Conservation (phyloP, 192 early-diverging fungal species). For the Coemansia sp. region DNA sequence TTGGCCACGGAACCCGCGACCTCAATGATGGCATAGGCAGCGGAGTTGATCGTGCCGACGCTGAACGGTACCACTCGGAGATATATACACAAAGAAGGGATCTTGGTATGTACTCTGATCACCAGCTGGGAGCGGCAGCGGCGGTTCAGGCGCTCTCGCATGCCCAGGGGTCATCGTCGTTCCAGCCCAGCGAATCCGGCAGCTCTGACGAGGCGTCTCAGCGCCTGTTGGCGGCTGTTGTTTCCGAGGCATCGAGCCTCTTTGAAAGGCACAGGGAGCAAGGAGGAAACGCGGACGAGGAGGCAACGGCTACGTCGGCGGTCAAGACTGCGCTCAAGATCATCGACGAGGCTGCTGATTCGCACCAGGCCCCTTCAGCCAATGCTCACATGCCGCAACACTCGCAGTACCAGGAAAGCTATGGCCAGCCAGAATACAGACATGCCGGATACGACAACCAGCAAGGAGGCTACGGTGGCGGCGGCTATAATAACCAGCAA, state of each 20-base stretch:
- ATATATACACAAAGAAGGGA: conserved; percentile 24
- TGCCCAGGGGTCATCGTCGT: conserved; percentile 14
- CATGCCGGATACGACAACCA: neutral
- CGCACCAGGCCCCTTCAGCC: neutral
- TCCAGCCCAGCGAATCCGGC: neutral
- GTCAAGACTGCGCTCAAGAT: conserved; percentile 44
- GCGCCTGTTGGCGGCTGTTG: conserved; percentile 40
- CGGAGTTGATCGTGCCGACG: conserved; percentile 20
- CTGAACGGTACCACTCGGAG: conserved; percentile 18
- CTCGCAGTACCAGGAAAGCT: neutral
- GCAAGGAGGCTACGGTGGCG: conserved; percentile 3
- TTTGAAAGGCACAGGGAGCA: conserved; percentile 13
- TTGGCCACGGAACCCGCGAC: conserved; percentile 43
- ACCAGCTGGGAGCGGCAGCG: conserved; percentile 51
- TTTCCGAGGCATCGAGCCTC: conserved; percentile 38
- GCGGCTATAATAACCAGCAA: neutral
- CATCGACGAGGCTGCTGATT: conserved; percentile 29
- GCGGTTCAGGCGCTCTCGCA: conserved; percentile 33
- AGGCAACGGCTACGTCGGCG: conserved; percentile 31
- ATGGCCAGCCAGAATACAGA: neutral
- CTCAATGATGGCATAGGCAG: conserved; percentile 22
- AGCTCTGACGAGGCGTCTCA: conserved; percentile 34
- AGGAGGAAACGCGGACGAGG: conserved; percentile 38
- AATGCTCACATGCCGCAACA: neutral
- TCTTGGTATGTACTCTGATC: conserved; percentile 11